phyloP scores from a whole-genome alignment of 75 land plant genomes.

The Sequoia sempervirens region DNA sequence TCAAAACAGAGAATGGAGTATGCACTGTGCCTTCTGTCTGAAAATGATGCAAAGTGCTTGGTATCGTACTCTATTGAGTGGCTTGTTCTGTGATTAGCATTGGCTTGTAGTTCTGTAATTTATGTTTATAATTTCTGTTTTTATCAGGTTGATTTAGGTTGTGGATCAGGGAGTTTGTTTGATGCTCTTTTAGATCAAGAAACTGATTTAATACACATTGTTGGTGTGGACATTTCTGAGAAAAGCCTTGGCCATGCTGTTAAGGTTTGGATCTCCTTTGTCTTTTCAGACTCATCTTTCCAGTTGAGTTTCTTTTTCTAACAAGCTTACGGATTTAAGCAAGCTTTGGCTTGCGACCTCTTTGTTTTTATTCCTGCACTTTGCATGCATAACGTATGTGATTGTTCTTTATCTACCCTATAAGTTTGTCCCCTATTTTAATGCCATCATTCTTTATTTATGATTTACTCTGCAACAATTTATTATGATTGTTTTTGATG shows the following conservation, averaged over 20 bases:
- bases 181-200: constrained; percentile 58
- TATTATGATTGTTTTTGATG: background rate
- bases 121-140: constrained; percentile 2
- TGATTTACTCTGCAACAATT: background rate
- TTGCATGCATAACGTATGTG: background rate
- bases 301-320: background rate
- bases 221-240: constrained; percentile 85
- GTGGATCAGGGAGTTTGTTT: constrained; percentile 96
- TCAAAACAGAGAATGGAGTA: constrained; percentile 91
- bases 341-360: background rate
- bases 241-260: constrained; percentile 83
- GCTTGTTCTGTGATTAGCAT: background rate
- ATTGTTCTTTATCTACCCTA: background rate
- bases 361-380: background rate
- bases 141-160: constrained; percentile 91
- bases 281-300: background rate
- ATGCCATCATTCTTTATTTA: background rate
- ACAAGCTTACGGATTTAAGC: background rate
- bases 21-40: constrained; percentile 62
- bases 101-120: background rate
- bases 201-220: constrained; percentile 60
- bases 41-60: constrained; percentile 62
- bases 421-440: background rate
- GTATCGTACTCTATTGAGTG: constrained; percentile 30
- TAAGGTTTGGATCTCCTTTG: constrained; percentile 47